Conservation (phyloP, 768 basidiomycete species). For the Boletus coccyginus region DNA sequence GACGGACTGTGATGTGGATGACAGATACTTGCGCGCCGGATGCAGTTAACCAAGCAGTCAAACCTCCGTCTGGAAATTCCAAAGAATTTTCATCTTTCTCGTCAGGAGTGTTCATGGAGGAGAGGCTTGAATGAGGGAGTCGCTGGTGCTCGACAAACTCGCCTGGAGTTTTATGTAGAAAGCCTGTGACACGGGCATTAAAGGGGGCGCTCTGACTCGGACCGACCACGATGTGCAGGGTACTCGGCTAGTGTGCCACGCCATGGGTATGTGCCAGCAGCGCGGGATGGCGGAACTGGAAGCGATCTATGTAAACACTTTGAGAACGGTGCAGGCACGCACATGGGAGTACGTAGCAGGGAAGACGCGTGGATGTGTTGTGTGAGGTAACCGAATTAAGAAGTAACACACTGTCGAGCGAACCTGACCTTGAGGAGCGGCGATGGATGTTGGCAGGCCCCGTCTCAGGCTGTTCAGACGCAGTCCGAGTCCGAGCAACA, state of each 20-base stretch:
- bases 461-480: conserved; percentile 12
- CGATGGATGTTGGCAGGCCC: conserved; percentile 8
- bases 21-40: conserved; percentile 21
- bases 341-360: too few species aligned
- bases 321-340: too few species aligned
- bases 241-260: conserved; percentile 2
- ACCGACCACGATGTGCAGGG: too few species aligned
- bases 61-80: conserved; percentile 24
- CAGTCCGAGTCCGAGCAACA: conserved; percentile 3
- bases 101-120: conserved; percentile 5
- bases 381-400: too few species aligned
- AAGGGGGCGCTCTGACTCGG: background rate
- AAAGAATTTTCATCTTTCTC: background rate
- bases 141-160: too few species aligned
- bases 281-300: too few species aligned
- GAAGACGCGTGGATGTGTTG: too few species aligned
- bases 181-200: background rate
- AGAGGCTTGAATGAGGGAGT: background rate
- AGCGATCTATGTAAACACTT: too few species aligned
- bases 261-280: background rate
- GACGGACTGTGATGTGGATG: background rate
- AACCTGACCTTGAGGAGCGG: conserved; percentile 11
- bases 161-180: background rate
- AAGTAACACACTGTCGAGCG: too few species aligned
- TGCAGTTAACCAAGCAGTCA: conserved; percentile 24